Conservation (phyloP, 2,329 filamentous ascomycete genomes). For the Aspergillus ustus region DNA sequence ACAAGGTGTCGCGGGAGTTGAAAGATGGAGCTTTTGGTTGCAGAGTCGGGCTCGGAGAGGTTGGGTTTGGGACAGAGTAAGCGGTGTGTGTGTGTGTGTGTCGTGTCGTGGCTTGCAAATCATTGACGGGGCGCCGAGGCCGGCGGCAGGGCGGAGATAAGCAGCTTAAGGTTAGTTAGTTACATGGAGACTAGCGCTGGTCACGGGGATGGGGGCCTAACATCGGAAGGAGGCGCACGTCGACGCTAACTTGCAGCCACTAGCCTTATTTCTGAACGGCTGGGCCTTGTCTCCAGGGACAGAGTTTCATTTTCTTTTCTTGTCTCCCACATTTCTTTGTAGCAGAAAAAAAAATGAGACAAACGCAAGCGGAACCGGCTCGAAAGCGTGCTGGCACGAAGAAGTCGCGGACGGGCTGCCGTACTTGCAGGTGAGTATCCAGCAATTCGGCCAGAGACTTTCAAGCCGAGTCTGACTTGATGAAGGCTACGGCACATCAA, state of each 20-base stretch:
- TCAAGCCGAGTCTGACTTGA: background rate
- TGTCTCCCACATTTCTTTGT: background rate
- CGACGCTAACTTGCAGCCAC: background rate
- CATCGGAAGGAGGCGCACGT: background rate
- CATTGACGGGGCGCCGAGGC: too few relatives aligned
- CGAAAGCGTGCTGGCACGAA: background rate
- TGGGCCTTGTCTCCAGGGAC: background rate
- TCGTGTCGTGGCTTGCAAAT: background rate
- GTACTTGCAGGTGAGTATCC: slow-evolving; percentile 11
- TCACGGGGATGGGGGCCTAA: background rate
- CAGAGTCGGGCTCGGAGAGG: background rate
- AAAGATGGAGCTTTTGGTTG: background rate
- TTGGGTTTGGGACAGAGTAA: background rate
- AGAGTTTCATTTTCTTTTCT: background rate
- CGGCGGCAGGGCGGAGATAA: background rate
- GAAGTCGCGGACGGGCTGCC: slow-evolving; percentile 15
- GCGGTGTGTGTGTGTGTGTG: too few relatives aligned
- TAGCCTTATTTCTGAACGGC: background rate
- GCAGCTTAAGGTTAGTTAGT: too few relatives aligned
- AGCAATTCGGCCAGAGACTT: background rate
- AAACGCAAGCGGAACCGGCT: background rate
- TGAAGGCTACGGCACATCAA: slow-evolving; percentile 21
- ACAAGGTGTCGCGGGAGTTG: background rate
- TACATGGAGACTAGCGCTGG: background rate
- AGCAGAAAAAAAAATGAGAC: background rate